These are phyloP conservation scores for Russula sp. DNA, from an alignment of 768 basidiomycete genomes.

Conservation along the genomic window DNA sequence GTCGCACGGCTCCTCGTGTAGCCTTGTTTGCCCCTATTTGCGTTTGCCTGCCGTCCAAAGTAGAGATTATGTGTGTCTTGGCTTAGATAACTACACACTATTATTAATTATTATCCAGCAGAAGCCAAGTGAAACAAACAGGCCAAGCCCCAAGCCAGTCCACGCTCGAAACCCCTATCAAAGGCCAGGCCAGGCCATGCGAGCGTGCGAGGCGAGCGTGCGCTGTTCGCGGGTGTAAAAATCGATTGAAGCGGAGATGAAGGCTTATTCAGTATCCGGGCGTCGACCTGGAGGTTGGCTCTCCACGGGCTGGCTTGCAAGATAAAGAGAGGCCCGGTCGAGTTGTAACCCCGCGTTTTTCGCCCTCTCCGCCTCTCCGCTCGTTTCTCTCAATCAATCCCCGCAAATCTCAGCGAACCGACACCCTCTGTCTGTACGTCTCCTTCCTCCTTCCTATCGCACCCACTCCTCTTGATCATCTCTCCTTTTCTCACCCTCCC, in stretches of 20 bases:
- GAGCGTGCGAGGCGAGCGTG: neutral
- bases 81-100: no score
- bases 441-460: neutral
- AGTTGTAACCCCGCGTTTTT: constrained; percentile 23
- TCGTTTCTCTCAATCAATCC: constrained; percentile 16
- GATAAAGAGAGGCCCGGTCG: constrained; percentile 20
- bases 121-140: no score
- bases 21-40: constrained; percentile 17
- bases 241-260: constrained; percentile 11
- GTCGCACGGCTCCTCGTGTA: constrained; percentile 3
- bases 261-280: no score
- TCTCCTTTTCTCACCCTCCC: neutral
- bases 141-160: no score
- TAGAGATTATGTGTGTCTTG: no score
- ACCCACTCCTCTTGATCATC: neutral
- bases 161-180: constrained; percentile 9
- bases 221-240: constrained; percentile 4
- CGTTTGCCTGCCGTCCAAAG: no score
- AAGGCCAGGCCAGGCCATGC: neutral
- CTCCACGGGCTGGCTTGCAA: neutral
- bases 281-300: neutral
- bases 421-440: constrained; percentile 17
- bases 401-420: constrained; percentile 23
- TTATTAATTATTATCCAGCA: neutral
- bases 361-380: constrained; percentile 23